Conservation (phyloP, 2,329 filamentous ascomycete genomes). For the Colletotrichum cuscutae region DNA sequence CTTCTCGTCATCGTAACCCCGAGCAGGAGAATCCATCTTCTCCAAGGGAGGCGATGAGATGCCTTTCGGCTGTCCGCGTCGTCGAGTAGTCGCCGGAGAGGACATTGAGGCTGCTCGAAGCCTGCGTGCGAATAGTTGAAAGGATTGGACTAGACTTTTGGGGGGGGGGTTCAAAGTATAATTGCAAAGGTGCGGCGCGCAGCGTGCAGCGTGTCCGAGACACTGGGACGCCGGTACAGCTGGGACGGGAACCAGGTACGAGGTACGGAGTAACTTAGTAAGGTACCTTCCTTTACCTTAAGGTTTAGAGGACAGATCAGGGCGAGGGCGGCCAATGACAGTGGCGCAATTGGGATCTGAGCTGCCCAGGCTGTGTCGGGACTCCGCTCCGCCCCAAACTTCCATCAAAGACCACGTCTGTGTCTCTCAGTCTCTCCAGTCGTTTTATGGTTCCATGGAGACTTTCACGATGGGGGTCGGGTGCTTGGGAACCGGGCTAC, state of each 20-base stretch:
- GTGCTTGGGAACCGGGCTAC: not conserved
- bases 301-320: not conserved
- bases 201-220: conserved; percentile 1
- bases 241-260: not conserved
- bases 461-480: not conserved
- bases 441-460: not conserved
- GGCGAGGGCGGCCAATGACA: conserved; percentile 10
- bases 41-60: conserved; percentile 24
- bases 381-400: not conserved
- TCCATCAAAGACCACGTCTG: not conserved
- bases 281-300: too few relatives aligned
- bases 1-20: conserved; percentile 12
- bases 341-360: not conserved
- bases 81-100: conserved; percentile 60
- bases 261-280: too few relatives aligned
- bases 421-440: not conserved
- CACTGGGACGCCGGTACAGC: not conserved
- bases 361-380: not conserved
- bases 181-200: not conserved
- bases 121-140: not conserved
- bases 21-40: conserved; percentile 28
- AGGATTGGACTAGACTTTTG: not conserved
- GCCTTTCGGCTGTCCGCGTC: conserved; percentile 37
- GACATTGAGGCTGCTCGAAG: conserved; percentile 44
- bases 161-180: not conserved